A percentile compares a stretch with the other conserved stretches of the same genome.
Conservation (phyloP, 2,329 filamentous ascomycete species). For the Botrytis medusae region DNA sequence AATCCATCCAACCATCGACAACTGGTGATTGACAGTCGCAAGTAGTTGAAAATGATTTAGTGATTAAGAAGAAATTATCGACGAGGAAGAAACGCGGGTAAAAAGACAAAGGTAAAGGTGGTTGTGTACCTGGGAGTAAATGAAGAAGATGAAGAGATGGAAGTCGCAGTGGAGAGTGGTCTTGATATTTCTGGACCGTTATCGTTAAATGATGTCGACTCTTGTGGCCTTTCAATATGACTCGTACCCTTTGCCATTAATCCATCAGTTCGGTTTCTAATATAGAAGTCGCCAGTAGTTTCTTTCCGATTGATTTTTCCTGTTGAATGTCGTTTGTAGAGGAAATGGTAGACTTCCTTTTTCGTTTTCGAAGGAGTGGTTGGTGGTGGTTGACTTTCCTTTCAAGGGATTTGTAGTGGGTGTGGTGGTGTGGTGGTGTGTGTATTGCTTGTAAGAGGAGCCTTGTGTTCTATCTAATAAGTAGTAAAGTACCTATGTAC, state of each 20-base stretch:
- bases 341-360: neutral
- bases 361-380: neutral
- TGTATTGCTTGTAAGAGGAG: neutral
- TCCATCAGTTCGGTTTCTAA: constrained; percentile 19
- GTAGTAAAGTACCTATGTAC: neutral
- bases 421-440: neutral
- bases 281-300: constrained; percentile 15
- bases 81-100: constrained; percentile 20
- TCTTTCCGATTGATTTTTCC: neutral
- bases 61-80: constrained; percentile 16
- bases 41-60: constrained; percentile 23
- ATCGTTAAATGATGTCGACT: constrained; percentile 23
- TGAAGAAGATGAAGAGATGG: constrained; percentile 25
- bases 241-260: constrained; percentile 25
- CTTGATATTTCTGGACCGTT: constrained; percentile 23
- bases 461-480: neutral
- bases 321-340: neutral
- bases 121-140: constrained; percentile 29
- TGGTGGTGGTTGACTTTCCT: neutral
- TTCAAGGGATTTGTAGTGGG: neutral
- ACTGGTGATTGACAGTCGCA: constrained; percentile 25
- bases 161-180: constrained; percentile 23
- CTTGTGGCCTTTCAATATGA: constrained; percentile 24
- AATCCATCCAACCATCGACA: constrained; percentile 27
- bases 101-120: constrained; percentile 25